These are phyloP conservation scores for Fomes fomentarius DNA, from an alignment of 1,284 basidiomycete species.

Conservation along the genomic window DNA sequence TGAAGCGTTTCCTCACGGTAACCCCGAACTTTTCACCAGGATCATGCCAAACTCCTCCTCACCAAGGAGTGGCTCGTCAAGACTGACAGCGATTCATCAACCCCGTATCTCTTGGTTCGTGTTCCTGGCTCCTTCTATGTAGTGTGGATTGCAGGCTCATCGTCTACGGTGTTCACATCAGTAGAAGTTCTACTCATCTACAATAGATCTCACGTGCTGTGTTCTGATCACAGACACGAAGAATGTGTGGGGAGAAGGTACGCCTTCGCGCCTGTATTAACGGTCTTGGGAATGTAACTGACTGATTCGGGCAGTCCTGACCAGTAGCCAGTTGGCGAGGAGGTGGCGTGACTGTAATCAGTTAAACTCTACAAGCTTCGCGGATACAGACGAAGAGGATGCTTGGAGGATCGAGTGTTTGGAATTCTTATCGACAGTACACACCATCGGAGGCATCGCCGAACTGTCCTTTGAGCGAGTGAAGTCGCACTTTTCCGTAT, in stretches of 20 bases:
- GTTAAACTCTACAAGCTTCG: slow-evolving; percentile 3
- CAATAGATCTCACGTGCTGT: slow-evolving; percentile 56
- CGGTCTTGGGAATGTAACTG: background rate
- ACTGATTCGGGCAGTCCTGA: slow-evolving; percentile 46
- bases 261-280: slow-evolving; percentile 1
- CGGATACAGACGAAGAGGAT: slow-evolving; percentile 48
- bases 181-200: slow-evolving; percentile 63
- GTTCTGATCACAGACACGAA: slow-evolving; percentile 75
- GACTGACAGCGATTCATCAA: slow-evolving; percentile 57
- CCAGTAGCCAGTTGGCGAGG: slow-evolving; percentile 61
- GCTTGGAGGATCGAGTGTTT: slow-evolving; percentile 57
- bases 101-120: slow-evolving; percentile 73
- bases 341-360: slow-evolving; percentile 66
- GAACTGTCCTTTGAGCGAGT: slow-evolving; percentile 62
- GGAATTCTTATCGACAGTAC: slow-evolving; percentile 54
- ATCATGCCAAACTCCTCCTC: slow-evolving; percentile 56
- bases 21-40: slow-evolving; percentile 40
- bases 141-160: slow-evolving; percentile 1
- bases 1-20: slow-evolving; percentile 3
- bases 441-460: slow-evolving; percentile 58
- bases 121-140: slow-evolving; percentile 15
- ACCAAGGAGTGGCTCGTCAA: slow-evolving; percentile 75
- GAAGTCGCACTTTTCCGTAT: slow-evolving; percentile 62
- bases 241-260: slow-evolving; percentile 77
- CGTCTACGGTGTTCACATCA: background rate